Conservation (phyloP, 2,329 filamentous ascomycete genomes). For the Talaromyces sp. region DNA sequence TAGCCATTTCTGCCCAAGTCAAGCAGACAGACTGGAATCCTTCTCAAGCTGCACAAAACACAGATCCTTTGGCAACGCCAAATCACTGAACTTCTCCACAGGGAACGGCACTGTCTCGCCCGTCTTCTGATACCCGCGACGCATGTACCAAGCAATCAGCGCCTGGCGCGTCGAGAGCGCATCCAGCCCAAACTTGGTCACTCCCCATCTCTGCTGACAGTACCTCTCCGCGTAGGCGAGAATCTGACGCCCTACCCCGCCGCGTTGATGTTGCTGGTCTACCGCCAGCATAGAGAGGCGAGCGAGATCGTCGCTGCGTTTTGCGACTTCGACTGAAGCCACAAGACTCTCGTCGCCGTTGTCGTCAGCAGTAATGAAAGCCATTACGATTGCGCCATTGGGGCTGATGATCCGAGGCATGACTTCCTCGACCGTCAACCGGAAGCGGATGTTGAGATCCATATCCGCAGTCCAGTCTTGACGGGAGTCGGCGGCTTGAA, state of each 20-base stretch:
- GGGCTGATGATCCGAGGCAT: slow-evolving; percentile 26
- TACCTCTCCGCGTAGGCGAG: slow-evolving; percentile 30
- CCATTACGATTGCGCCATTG: slow-evolving; percentile 28
- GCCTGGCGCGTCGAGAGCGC: slow-evolving; percentile 28
- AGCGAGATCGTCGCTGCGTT: slow-evolving; percentile 18
- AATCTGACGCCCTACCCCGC: slow-evolving; percentile 25
- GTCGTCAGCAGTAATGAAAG: slow-evolving; percentile 7
- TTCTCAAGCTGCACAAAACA: slow-evolving; percentile 26
- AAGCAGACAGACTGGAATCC: not conserved
- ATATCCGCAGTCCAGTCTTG: slow-evolving; percentile 36
- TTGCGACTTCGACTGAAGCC: slow-evolving; percentile 24
- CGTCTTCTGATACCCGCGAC: slow-evolving; percentile 27
- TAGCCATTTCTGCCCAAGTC: not conserved
- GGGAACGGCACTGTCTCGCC: slow-evolving; percentile 25
- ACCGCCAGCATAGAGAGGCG: slow-evolving; percentile 28
- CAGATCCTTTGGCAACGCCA: slow-evolving; percentile 24
- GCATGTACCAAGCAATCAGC: slow-evolving; percentile 31
- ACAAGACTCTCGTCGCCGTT: slow-evolving; percentile 16
- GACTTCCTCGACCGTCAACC: slow-evolving; percentile 24
- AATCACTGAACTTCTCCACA: slow-evolving; percentile 19
- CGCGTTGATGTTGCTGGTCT: slow-evolving; percentile 22
- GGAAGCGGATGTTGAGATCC: slow-evolving; percentile 27
- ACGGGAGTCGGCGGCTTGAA: slow-evolving; percentile 40
- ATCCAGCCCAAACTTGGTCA: slow-evolving; percentile 23
- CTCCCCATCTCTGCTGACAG: slow-evolving; percentile 23